These are phyloP conservation scores for Apiotrichum brassicae DNA, from an alignment of 1,284 basidiomycete genomes.

Conservation along the genomic window DNA sequence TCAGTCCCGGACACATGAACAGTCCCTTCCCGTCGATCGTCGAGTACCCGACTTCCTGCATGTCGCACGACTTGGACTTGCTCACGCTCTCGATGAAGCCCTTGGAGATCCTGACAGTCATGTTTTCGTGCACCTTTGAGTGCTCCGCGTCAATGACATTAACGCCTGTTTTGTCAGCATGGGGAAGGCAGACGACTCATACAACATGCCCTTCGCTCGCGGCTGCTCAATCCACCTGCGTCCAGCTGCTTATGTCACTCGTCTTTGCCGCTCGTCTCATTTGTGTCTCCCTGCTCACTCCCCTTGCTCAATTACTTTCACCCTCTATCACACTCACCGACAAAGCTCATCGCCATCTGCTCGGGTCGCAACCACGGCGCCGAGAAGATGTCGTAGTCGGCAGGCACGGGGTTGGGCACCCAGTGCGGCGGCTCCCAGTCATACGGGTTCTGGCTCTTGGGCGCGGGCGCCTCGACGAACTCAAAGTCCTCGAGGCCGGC, in stretches of 20 bases:
- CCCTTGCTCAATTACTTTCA: no score
- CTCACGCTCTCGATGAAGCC: conserved; percentile 41
- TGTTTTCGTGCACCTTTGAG: conserved; percentile 18
- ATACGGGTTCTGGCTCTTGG: conserved; percentile 11
- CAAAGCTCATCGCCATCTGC: conserved; percentile 25
- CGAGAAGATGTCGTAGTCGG: conserved; percentile 18
- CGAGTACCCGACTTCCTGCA: conserved; percentile 26
- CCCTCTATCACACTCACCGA: conserved; percentile 23
- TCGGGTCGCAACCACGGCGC: conserved; percentile 30
- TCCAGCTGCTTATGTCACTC: no score
- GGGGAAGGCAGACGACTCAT: no score
- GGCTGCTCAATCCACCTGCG: background rate
- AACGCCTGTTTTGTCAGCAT: no score
- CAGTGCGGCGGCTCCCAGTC: conserved; percentile 30
- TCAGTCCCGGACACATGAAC: conserved; percentile 47
- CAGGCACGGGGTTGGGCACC: conserved; percentile 26
- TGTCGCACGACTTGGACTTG: conserved; percentile 12
- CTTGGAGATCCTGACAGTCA: conserved; percentile 39
- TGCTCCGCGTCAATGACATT: conserved; percentile 28
- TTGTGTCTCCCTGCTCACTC: no score
- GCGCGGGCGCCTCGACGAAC: conserved; percentile 15
- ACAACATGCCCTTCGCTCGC: no score
- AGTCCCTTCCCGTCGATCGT: conserved; percentile 43
- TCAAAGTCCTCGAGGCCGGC: conserved; percentile 20
- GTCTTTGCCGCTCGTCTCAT: no score